A percentile compares a stretch with the other conserved stretches of the same genome.
phyloP scores from a whole-genome alignment of 805 yeast species.

The Brettanomyces bruxellensis region DNA sequence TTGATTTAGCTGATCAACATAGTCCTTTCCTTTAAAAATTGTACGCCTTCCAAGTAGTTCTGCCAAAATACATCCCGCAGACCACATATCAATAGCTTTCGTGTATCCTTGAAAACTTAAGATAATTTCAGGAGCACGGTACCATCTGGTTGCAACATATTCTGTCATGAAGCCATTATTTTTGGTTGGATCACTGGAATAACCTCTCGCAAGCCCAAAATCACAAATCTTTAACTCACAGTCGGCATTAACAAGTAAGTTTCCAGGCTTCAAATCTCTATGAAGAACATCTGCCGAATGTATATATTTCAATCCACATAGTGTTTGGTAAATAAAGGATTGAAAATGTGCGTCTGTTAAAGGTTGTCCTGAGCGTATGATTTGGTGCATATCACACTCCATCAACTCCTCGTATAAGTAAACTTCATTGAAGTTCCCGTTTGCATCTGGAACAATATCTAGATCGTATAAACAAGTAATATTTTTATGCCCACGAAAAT shows the following conservation, averaged over 20 bases:
- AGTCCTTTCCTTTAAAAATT: slow-evolving; percentile 89
- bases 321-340: slow-evolving; percentile 81
- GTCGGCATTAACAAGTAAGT: slow-evolving; percentile 86
- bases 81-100: slow-evolving; percentile 96
- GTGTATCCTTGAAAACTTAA: slow-evolving; percentile 89
- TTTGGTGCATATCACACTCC: slow-evolving; percentile 99
- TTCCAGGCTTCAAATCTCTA: slow-evolving; percentile 92
- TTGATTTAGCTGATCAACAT: slow-evolving; percentile 88
- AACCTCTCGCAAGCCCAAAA: slow-evolving; percentile 92
- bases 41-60: slow-evolving; percentile 89
- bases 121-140: slow-evolving; percentile 97
- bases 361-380: slow-evolving; percentile 87
- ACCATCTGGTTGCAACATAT: slow-evolving; percentile 98
- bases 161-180: slow-evolving; percentile 94
- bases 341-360: slow-evolving; percentile 94
- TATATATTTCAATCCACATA: slow-evolving; percentile 88
- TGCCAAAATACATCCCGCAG: slow-evolving; percentile 94
- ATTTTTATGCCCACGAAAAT: slow-evolving; percentile 93
- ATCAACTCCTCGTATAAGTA: slow-evolving; percentile 92
- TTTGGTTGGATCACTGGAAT: slow-evolving; percentile 69
- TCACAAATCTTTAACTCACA: slow-evolving; percentile 96
- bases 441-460: slow-evolving; percentile 72
- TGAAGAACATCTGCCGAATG: slow-evolving; percentile 95
- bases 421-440: slow-evolving; percentile 76
- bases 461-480: slow-evolving; percentile 92